Evolutionary conservation across 805 yeast genomes (phyloP), one percentile per base, ranked within the genome.

Genomic region (Kazachstania psychrophila): DNA sequence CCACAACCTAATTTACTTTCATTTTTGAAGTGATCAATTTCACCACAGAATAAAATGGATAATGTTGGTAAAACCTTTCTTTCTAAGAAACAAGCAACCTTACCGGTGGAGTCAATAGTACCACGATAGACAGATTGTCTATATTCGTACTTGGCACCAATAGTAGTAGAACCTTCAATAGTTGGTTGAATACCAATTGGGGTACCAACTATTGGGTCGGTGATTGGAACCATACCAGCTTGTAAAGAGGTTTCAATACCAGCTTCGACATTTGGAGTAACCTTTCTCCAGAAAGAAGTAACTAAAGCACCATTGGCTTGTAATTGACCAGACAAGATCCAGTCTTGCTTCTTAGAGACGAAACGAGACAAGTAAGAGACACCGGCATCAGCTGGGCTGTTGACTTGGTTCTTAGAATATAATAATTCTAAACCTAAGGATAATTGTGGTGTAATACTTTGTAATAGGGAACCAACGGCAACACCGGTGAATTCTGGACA

Each of bases 131-230:
- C 79, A 40, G 94, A 80, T 66, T 86, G 94, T 69, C 96, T 86
- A 74, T 86, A 92, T 69, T 92, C 97, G 66, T 89, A 89, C 68
- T 89, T 92, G 54, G 95, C 95, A 66, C 96, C 98, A 40, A 89
- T 60, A 42, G 96, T 83, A 51, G 98, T 88, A 54, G 75, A 73
- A 57, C 95, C 97, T 58, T 89, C 96, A 41, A 88, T 70, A 30
- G 80, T 77, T 23, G 94, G 84, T 60, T 84, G 86, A 51, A 78
- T 75, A 42, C 89, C 88, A 46, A 83, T 76, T 56, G 89, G 82
- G 37, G 77, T 72, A 52, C 86, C 85, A 71, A 79, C 70, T 62
- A 83, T 69, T 33, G 80, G 76, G 60, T 79, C 83, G 38, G 77
- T 74, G 48, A 80, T 73, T 59, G 87, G 92, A 48, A 68, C 69